A percentile compares a stretch with the other conserved stretches of the same genome.
Conservation (phyloP, 192 early-diverging fungal species). For the Rhizophlyctis rosea region DNA sequence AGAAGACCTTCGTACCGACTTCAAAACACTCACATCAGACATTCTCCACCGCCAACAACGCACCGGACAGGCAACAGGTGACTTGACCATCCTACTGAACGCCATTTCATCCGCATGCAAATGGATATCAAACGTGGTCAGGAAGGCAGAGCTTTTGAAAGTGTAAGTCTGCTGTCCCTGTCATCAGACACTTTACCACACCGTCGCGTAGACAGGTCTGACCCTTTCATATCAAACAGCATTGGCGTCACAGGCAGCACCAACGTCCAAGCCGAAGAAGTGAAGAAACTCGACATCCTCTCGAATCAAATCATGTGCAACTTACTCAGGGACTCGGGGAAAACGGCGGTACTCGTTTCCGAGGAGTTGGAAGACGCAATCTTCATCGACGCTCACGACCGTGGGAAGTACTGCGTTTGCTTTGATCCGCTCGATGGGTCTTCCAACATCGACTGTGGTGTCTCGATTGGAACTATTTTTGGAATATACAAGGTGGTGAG, state of each 20-base stretch:
- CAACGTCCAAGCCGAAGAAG: conserved; percentile 92
- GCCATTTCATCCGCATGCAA: conserved; percentile 94
- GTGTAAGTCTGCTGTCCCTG: conserved; percentile 56
- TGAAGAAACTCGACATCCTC: conserved; percentile 95
- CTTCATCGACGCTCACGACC: conserved; percentile 70
- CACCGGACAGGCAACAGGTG: conserved; percentile 84
- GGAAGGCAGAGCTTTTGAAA: conserved; percentile 94
- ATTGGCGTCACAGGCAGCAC: conserved; percentile 82
- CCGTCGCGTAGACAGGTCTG: background rate
- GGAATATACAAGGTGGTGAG: conserved; percentile 90
- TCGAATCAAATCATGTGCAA: conserved; percentile 99
- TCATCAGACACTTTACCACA: background rate
- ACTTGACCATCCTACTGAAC: conserved; percentile 86
- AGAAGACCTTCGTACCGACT: conserved; percentile 73
- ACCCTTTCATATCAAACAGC: conserved; percentile 34
- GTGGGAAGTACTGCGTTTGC: conserved; percentile 89
- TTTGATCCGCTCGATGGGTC: conserved; percentile 98
- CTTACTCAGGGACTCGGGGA: conserved; percentile 81
- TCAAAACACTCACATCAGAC: conserved; percentile 89
- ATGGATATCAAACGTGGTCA: conserved; percentile 94
- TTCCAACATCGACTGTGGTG: conserved; percentile 98
- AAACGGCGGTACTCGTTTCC: conserved; percentile 90
- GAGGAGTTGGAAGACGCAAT: conserved; percentile 97
- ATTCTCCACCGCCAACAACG: conserved; percentile 89
- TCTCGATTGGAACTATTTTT: conserved; percentile 98